phyloP scores from a whole-genome alignment of 768 basidiomycete genomes.

The Pulveroboletus sp. region DNA sequence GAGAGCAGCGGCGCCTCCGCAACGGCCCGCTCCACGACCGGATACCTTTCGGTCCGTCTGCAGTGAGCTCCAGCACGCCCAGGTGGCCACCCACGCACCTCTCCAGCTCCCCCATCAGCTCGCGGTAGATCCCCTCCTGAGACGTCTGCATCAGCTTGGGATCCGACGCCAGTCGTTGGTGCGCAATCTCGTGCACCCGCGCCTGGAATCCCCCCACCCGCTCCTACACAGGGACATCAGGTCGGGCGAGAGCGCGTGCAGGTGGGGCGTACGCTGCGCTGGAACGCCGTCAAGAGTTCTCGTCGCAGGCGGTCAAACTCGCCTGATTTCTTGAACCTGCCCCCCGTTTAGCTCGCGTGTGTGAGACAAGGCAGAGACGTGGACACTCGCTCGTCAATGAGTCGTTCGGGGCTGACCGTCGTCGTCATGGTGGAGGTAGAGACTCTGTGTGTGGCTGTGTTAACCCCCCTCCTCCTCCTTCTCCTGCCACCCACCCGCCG shows the following conservation, averaged over 20 bases:
- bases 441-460: constrained; percentile 12
- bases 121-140: constrained; percentile 50
- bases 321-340: constrained; percentile 74
- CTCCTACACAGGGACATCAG: constrained; percentile 34
- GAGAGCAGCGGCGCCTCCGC: constrained; percentile 45
- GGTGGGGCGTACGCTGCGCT: constrained; percentile 47
- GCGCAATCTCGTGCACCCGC: constrained; percentile 59
- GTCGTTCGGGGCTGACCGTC: constrained; percentile 53
- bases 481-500: too few species aligned
- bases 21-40: constrained; percentile 60
- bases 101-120: constrained; percentile 69
- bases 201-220: constrained; percentile 48
- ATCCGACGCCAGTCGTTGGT: constrained; percentile 50
- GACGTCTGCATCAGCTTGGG: constrained; percentile 48
- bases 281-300: constrained; percentile 59
- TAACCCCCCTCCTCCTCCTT: too few species aligned
- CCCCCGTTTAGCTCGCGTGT: neutral
- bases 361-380: too few species aligned
- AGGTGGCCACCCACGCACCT: constrained; percentile 48
- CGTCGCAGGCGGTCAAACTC: constrained; percentile 71
- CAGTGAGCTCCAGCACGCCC: neutral
- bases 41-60: constrained; percentile 39
- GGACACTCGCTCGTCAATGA: constrained; percentile 56
- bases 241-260: neutral
- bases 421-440: constrained; percentile 32